phyloP scores from a whole-genome alignment of 2,329 filamentous ascomycete species.

The Nothopassalora personata region DNA sequence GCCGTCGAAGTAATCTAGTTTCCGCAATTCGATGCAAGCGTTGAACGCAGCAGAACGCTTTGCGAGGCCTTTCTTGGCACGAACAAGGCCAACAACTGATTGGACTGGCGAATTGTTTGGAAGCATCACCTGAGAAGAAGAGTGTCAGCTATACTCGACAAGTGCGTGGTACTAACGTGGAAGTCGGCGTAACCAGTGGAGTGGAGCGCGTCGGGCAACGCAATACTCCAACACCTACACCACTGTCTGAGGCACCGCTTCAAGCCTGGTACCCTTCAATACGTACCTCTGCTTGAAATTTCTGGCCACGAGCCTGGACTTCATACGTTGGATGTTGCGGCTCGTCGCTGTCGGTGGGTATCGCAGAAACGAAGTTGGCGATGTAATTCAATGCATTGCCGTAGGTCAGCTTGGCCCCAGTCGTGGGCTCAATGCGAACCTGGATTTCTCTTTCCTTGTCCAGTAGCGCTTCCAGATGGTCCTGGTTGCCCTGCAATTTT shows the following conservation, averaged over 20 bases:
- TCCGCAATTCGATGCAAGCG: slow-evolving; percentile 65
- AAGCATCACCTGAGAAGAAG: slow-evolving; percentile 52
- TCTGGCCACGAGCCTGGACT: slow-evolving; percentile 50
- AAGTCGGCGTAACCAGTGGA: no score
- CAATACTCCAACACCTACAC: no score
- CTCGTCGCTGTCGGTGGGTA: slow-evolving; percentile 53
- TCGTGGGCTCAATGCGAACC: slow-evolving; percentile 56
- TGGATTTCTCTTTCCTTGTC: slow-evolving; percentile 46
- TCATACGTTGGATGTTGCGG: slow-evolving; percentile 55
- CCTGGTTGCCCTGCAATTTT: slow-evolving; percentile 56
- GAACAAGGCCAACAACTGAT: slow-evolving; percentile 58
- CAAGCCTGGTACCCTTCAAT: no score
- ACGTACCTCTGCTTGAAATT: slow-evolving; percentile 61
- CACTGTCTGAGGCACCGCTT: no score
- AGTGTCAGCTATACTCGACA: no score
- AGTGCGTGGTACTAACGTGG: no score
- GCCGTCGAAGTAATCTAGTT: slow-evolving; percentile 63
- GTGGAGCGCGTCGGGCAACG: no score
- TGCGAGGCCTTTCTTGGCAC: slow-evolving; percentile 67
- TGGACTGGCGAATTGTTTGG: slow-evolving; percentile 69
- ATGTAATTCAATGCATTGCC: slow-evolving; percentile 67
- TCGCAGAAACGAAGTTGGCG: slow-evolving; percentile 64
- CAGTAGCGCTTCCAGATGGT: slow-evolving; percentile 53
- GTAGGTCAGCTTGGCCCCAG: slow-evolving; percentile 75
- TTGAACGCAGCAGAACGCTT: slow-evolving; percentile 88